Conservation (phyloP, 139 green algal genomes). For the Tetraselmis chui region DNA sequence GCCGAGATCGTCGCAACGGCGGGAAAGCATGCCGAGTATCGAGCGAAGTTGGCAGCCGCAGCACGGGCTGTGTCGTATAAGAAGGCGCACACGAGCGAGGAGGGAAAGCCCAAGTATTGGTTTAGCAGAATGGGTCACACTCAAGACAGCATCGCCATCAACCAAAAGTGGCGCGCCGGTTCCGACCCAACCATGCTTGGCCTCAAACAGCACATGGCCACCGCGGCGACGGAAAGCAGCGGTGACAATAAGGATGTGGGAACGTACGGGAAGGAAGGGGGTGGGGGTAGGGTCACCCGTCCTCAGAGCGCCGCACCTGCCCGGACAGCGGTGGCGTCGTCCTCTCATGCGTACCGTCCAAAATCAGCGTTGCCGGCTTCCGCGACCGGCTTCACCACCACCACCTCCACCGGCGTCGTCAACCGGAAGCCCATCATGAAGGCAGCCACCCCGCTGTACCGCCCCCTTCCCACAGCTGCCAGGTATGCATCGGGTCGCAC, state of each 20-base stretch:
- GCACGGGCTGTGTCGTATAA: neutral
- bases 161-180: neutral
- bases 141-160: neutral
- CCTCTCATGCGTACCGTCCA: neutral
- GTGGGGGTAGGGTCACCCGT: too few relatives aligned
- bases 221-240: neutral
- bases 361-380: neutral
- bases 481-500: neutral
- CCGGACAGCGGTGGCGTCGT: neutral
- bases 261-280: neutral
- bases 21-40: neutral
- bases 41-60: neutral
- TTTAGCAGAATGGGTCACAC: neutral
- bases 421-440: neutral
- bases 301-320: neutral
- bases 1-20: neutral
- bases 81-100: neutral
- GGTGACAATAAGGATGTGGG: neutral
- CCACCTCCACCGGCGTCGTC: neutral
- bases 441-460: neutral
- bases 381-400: neutral
- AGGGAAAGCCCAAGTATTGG: neutral
- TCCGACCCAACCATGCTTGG: neutral
- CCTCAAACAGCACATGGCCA: neutral
- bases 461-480: neutral